A percentile compares a stretch with the other conserved stretches of the same genome.
These are phyloP conservation scores for Mucor racemosus DNA, from an alignment of 371 early-diverging fungal species.

Conservation along the genomic window DNA sequence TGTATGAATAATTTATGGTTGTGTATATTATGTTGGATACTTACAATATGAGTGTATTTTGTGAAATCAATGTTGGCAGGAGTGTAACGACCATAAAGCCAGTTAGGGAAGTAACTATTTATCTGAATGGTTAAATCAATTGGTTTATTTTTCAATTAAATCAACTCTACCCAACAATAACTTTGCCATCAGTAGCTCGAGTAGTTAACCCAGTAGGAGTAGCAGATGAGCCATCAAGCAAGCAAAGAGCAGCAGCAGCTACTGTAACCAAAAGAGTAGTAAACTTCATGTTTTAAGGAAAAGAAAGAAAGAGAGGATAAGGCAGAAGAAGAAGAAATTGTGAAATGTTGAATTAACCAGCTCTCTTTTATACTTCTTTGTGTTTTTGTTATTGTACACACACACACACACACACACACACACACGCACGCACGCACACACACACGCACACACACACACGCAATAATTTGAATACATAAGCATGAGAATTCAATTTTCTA, in stretches of 20 bases:
- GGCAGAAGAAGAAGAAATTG: background rate
- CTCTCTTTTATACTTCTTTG: background rate
- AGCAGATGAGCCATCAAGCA: slow-evolving; percentile 11
- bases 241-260: slow-evolving; percentile 19
- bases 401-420: too few relatives aligned
- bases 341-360: slow-evolving; percentile 5
- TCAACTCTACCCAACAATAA: slow-evolving; percentile 26
- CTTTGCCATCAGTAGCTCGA: slow-evolving; percentile 24
- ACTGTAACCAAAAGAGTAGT: slow-evolving; percentile 14
- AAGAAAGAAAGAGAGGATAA: slow-evolving; percentile 1
- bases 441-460: background rate
- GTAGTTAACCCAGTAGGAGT: slow-evolving; percentile 17
- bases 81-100: slow-evolving; percentile 32
- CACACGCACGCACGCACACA: too few relatives aligned
- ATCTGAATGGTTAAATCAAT: background rate
- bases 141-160: background rate
- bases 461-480: background rate
- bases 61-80: slow-evolving; percentile 47
- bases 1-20: background rate
- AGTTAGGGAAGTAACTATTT: slow-evolving; percentile 45
- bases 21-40: slow-evolving; percentile 33
- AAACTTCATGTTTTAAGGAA: slow-evolving; percentile 20
- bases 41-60: slow-evolving; percentile 58
- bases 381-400: slow-evolving; percentile 1
- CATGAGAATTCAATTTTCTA: background rate